Conservation (phyloP, 169 alveolate species). For the Cyclospora cayetanensis region DNA sequence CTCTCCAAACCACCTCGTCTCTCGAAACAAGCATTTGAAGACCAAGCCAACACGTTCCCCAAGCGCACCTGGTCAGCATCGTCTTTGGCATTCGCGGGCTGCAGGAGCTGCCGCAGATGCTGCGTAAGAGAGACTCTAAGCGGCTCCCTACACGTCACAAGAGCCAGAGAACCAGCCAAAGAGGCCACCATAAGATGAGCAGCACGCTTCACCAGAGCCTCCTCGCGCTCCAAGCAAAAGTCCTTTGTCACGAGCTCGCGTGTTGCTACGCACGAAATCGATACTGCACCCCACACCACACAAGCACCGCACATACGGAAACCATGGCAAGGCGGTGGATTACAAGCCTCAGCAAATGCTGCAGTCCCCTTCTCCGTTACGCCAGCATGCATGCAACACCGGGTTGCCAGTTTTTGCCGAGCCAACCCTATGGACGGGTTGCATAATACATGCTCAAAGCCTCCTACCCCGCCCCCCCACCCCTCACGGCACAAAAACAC, state of each 20-base stretch:
- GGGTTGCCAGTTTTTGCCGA: no score
- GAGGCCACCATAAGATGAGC: slow-evolving; percentile 92
- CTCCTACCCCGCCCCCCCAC: no score
- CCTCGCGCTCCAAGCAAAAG: slow-evolving; percentile 95
- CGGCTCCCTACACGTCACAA: slow-evolving; percentile 94
- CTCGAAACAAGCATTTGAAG: no score
- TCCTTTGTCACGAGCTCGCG: slow-evolving; percentile 96
- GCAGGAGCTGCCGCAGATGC: slow-evolving; percentile 57
- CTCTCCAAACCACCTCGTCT: no score
- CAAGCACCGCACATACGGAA: neutral
- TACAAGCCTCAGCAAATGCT: slow-evolving; percentile 9
- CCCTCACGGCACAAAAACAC: no score
- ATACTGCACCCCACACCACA: slow-evolving; percentile 85
- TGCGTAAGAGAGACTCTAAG: slow-evolving; percentile 86
- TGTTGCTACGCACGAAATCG: slow-evolving; percentile 96
- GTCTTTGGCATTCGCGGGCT: slow-evolving; percentile 68
- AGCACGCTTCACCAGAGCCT: slow-evolving; percentile 90
- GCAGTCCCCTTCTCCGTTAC: slow-evolving; percentile 77
- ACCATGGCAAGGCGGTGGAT: neutral
- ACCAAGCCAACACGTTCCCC: no score
- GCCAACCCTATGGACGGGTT: no score
- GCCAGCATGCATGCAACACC: neutral
- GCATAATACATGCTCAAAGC: no score
- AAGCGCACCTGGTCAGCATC: slow-evolving; percentile 68
- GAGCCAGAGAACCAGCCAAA: slow-evolving; percentile 95